Base-by-base conservation (phyloP, 1,284 basidiomycete genomes). In the Fomitopsis pinicola region DNA sequence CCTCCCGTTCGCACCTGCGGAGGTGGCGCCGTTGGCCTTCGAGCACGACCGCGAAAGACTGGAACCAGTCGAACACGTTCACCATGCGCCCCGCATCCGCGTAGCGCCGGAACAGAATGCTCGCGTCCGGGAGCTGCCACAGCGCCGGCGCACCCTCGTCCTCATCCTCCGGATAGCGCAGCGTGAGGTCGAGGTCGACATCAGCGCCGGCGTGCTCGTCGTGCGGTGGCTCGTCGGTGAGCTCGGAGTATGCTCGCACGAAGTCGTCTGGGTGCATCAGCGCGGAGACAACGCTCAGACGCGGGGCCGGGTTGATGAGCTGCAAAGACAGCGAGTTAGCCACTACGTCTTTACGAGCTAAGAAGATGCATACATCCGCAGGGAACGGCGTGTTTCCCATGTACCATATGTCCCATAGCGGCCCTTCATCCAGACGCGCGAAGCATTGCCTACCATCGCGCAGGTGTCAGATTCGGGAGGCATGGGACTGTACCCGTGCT, bases 51-150 rank as follows among this genome's bases (percentile, higher is more conserved):
- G 80, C 78, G 70, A 92, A 93, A 15, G 86, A 80, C 65, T 88
- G 84, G 68, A 85, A 92, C 90, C 90, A 92, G 72, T 93, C 91
- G 69, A 88, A 91, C 1, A 91, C 81, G 68, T 93, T 93, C 73
- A 93, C 82, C 82, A 89, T 83, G 72, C 81, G 85, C 50, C 89
- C 89, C 53, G 88, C 88, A 65, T 92, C 87, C 58, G 87, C 76
- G 73, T 91, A 92, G 19, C 89, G 80, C 48, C 77, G 76, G 74
- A 92, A 91, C n/a, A 92, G 76, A 59, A 92, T 87, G 64, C 82
- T 85, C 6, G 83, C 86, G 67, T 93, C 91, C 0, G 88, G 86
- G 57, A 86, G 77, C 62, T 80, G 76, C 76, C 78, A 82, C 5
- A 84, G 70, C n/a, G 38, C 63, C 44, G 63, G 68, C 42, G 68